Evolutionary conservation across 345 rosid species (phyloP), one percentile per base, ranked within the genome.

Genomic region (Brassica juncea): DNA sequence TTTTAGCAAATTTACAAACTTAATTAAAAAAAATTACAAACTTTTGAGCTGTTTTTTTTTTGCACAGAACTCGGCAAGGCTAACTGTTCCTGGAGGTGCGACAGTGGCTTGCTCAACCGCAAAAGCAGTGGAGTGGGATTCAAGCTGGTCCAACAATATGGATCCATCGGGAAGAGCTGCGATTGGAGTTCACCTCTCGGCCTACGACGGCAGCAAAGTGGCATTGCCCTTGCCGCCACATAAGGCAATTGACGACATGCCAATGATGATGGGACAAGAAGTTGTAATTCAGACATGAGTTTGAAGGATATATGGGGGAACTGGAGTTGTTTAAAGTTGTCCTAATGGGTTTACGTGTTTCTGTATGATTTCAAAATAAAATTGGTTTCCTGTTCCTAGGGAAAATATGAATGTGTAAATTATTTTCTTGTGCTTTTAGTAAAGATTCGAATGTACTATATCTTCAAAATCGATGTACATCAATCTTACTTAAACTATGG

Each of bases 151-250:
- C 6, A 87, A 83, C 54, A 94, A 92, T 68, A 92, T 94, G 2
- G 98, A 94, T 54, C 98, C 97, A 12, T 94, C 98, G 0, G 97
- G 97, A 58, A 77, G 98, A 80, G 98, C 97, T 5, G 98, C 97
- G 9, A 57, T 87, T 2, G 99, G 97, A 64, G 97, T 94, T 44
- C 97, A 94, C 77, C 84, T 90, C 57, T 91, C 94, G 4, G 91
- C 90, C 39, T 95, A 93, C 47, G 89, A 84, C 0, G 49, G 82
- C 27, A 74, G 71, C 74, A 64, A 81, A 4, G 77, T 81, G 19
- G 82, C 61, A 77, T 66, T 67, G 68, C 70, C 79, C 11, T 25
- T 27, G 12, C 49, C 57, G 57, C 79, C 87, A 8, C 79, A 87
- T 2, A 84, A 87, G 68, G 79, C 82, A 8, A 83, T 86, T 5